Evolutionary conservation across 208 protist genomes (phyloP), one percentile per base, ranked within the genome.

Genomic region (Zelonia costaricensis): DNA sequence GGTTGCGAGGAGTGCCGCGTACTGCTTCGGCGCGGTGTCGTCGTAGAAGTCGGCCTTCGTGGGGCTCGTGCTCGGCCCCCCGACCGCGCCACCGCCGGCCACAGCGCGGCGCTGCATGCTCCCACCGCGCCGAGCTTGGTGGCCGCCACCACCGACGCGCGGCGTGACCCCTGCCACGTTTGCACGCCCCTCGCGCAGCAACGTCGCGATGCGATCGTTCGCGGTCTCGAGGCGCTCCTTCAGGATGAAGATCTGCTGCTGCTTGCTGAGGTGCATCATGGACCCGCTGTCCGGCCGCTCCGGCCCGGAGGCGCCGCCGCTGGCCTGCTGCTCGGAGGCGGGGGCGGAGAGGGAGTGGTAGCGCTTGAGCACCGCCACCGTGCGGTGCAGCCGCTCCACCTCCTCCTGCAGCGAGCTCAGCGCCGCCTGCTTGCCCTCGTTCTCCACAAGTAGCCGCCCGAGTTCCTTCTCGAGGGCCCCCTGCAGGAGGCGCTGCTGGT

Each of bases 201-300:
- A 49, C 12, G 60, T 52, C 2, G 40, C 42, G 13, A 90, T 84
- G 12, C 73, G 72, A 16, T 86, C 82, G 55, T 86, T 87, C 3
- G 80, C 82, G 38, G 63, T 52, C n/a, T 85, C 63, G 7, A 94
- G 69, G 8, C 88, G 84, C 68, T 88, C 76, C 75, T 92, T 90
- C 23, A 94, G 65, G 12, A 88, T 76, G 62, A 79, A 85, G 20
- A 94, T 88, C 52, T 94, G 88, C 69, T 94, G 88, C 67, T 94
- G 82, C 76, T 94, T 94, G 12, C 62, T 71, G 15, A 89, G 72
- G 53, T 84, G 78, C 22, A 81, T 43, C 48, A 75, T 68, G 15
- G 62, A 76, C 15, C 53, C 71, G 42, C 69, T 88, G 69, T 76
- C 67, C 3, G 74, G 74, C 8, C 68, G 68, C 25, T 67, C 59